Conservation (phyloP, 1,284 basidiomycete genomes). For the Ceraceosorus guamensis region DNA sequence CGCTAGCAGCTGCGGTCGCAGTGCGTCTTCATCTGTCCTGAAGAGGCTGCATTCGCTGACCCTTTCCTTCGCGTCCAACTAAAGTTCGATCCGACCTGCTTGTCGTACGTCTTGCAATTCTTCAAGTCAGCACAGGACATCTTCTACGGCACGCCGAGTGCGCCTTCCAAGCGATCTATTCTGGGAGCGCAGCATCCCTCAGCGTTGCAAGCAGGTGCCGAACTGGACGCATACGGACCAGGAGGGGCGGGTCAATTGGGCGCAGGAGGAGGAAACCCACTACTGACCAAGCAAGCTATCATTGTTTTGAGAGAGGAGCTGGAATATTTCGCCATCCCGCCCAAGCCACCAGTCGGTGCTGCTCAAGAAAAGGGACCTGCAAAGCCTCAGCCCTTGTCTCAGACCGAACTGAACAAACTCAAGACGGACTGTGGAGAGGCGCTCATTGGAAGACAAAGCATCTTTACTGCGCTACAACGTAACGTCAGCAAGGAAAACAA, state of each 20-base stretch:
- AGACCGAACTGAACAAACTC: constrained; percentile 60
- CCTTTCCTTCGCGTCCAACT: background rate
- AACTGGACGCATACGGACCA: too few relatives aligned
- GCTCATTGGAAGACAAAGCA: constrained; percentile 78
- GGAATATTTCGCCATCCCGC: constrained; percentile 91
- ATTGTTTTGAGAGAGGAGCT: constrained; percentile 96
- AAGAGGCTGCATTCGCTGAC: constrained; percentile 1
- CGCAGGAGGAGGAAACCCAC: constrained; percentile 55
- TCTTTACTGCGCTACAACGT: constrained; percentile 94
- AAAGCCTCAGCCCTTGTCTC: constrained; percentile 46
- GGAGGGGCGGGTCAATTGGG: too few relatives aligned
- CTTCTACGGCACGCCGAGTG: constrained; percentile 79
- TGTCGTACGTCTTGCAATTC: constrained; percentile 84
- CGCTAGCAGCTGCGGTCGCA: too few relatives aligned
- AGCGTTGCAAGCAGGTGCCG: constrained; percentile 51
- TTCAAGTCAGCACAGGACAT: constrained; percentile 76
- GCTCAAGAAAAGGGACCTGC: constrained; percentile 52
- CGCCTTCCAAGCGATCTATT: constrained; percentile 50
- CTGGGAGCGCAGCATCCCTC: constrained; percentile 53
- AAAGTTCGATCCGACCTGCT: constrained; percentile 94
- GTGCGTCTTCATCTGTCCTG: too few relatives aligned
- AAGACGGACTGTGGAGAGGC: constrained; percentile 61
- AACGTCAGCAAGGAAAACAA: constrained; percentile 99
- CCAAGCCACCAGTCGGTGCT: constrained; percentile 10
- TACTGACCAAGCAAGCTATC: constrained; percentile 92